A percentile compares a stretch with the other conserved stretches of the same genome.
Conservation (phyloP, 148 eudicot species). For the Cornus controversa region DNA sequence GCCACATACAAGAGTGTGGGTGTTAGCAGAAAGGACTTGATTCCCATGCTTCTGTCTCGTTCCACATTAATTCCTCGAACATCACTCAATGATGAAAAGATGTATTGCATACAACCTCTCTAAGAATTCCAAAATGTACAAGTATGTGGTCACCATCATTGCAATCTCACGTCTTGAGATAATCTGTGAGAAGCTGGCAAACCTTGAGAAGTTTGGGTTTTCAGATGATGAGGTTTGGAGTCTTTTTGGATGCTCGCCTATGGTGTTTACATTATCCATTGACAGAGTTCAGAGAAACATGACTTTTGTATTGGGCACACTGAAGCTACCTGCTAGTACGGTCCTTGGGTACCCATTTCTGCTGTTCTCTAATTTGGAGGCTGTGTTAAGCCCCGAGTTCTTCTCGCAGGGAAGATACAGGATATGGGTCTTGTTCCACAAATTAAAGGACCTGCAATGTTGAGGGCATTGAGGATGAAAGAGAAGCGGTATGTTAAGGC, state of each 20-base stretch:
- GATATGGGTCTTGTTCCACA: slow-evolving; percentile 60
- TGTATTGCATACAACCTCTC: slow-evolving; percentile 53
- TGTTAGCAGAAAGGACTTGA: slow-evolving; percentile 42
- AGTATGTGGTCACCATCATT: slow-evolving; percentile 60
- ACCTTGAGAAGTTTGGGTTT: slow-evolving; percentile 69
- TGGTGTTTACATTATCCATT: slow-evolving; percentile 49
- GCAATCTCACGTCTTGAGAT: slow-evolving; percentile 70
- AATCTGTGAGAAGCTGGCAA: slow-evolving; percentile 58
- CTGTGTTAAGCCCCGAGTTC: slow-evolving; percentile 55
- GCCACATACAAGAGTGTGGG: slow-evolving; percentile 52
- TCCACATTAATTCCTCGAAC: slow-evolving; percentile 62
- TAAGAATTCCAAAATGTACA: slow-evolving; percentile 63
- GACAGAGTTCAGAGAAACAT: slow-evolving; percentile 78
- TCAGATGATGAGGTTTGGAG: slow-evolving; percentile 59
- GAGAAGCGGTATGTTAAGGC: slow-evolving; percentile 54
- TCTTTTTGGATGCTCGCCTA: slow-evolving; percentile 58
- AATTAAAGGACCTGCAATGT: slow-evolving; percentile 43
- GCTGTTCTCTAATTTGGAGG: slow-evolving; percentile 54
- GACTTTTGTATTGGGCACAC: slow-evolving; percentile 59
- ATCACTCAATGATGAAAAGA: slow-evolving; percentile 48
- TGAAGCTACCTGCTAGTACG: slow-evolving; percentile 49
- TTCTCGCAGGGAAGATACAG: slow-evolving; percentile 47
- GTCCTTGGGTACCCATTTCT: slow-evolving; percentile 47
- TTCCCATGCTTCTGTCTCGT: slow-evolving; percentile 49
- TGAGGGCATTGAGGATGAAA: slow-evolving; percentile 67